A percentile compares a stretch with the other conserved stretches of the same genome.
Evolutionary conservation across 768 basidiomycete genomes (phyloP).

Genomic region (Serendipita sp.): DNA sequence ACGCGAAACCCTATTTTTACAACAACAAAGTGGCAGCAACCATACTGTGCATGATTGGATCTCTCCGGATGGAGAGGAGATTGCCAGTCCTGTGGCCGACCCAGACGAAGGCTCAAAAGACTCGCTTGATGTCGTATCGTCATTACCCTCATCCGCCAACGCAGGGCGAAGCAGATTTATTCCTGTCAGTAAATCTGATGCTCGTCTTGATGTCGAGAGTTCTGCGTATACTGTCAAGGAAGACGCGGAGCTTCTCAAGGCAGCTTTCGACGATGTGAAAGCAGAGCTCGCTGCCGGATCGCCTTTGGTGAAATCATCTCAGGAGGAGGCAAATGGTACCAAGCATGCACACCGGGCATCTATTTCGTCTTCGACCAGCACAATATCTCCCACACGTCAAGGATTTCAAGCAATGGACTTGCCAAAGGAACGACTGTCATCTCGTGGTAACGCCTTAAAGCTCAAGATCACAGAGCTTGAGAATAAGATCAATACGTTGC

Average conservation of each 20-base stretch:
- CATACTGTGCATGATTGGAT: background rate
- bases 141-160: background rate
- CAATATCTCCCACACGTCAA: conserved; percentile 14
- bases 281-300: conserved; percentile 49
- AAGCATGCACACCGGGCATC: background rate
- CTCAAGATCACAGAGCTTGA: conserved; percentile 55
- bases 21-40: background rate
- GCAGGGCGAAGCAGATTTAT: background rate
- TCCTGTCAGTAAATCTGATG: background rate
- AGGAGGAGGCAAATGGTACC: background rate
- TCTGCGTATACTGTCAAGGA: conserved; percentile 8
- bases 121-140: background rate
- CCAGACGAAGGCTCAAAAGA: background rate
- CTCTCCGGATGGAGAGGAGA: background rate
- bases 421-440: background rate
- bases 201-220: conserved; percentile 9
- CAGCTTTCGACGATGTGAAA: conserved; percentile 77
- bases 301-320: background rate
- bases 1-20: conserved; percentile 40
- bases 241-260: conserved; percentile 47
- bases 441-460: conserved; percentile 30
- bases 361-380: conserved; percentile 7
- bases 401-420: conserved; percentile 5
- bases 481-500: conserved; percentile 33
- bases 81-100: background rate